Evolutionary conservation across 75 land plant species (phyloP), one percentile per base, ranked within the genome.

Genomic region (Picea sitchensis): DNA sequence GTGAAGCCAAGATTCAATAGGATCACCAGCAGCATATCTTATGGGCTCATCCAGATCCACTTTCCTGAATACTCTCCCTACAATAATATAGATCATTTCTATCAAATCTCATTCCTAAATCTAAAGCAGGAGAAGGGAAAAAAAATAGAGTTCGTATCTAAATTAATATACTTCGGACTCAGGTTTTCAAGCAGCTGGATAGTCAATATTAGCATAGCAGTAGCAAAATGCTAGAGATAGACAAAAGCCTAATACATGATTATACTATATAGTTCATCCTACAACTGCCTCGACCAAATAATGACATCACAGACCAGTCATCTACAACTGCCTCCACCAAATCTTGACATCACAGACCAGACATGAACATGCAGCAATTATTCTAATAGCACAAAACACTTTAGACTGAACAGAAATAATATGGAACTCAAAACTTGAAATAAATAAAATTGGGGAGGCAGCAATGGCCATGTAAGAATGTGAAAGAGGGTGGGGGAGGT

Each of bases 1-100:
- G 85, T 97, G 78, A 58, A 97, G 93, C 99, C 99, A 97, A 20
- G 90, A 87, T 73, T 97, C 99, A 64, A 95, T 90, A 11, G 96
- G 98, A 88, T 97, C 99, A 47, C 90, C 96, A 73, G 91, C 78
- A 64, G 93, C 90, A 89, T 97, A 97, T 85, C 99, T 84, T n/a
- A 97, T 97, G 0, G 99, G 88, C 79, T 95, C 99, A 76, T 73
- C 91, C 76, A 97, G 80, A 59, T 97, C 98, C n/a, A 97, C 84
- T 82, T 92, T 91, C 80, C 86, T 91, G 76, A 97, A 95, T 34
- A 80, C 69, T 60, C 94, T 81, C 26, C 96, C 99, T 96, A 83
- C 75, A 83, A 78, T 60, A 56, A 75, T 57, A 34, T 72, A 21
- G 13, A 58, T 14, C 38, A 47, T 71, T 41, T 71, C 20, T 8